Evolutionary conservation across 495 filamentous ascomycete genomes (phyloP).

Genomic region (Aspergillus carlsbadensis): DNA sequence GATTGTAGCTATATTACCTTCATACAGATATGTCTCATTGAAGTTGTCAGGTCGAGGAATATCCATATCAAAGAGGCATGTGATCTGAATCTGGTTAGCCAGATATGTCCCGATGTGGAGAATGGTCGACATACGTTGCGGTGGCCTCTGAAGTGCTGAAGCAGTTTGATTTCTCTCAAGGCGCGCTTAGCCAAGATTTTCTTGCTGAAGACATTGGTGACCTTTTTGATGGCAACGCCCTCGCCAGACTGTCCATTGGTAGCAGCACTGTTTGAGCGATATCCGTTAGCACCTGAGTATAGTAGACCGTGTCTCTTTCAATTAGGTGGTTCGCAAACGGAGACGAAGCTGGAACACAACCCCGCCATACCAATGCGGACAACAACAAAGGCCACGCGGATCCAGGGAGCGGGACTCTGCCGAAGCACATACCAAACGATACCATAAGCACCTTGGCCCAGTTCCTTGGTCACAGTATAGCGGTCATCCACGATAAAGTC

Average conservation of each 20-base stretch:
- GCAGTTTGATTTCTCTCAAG: slow-evolving; percentile 94
- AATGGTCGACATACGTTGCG: slow-evolving; percentile 57
- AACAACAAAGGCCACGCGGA: not conserved
- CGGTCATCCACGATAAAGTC: slow-evolving; percentile 98
- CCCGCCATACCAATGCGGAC: not conserved
- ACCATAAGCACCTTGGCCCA: slow-evolving; percentile 96
- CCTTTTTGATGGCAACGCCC: slow-evolving; percentile 98
- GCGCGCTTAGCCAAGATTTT: slow-evolving; percentile 99
- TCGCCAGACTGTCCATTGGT: slow-evolving; percentile 88
- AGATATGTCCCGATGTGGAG: not conserved
- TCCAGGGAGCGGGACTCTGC: not conserved
- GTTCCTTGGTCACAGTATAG: slow-evolving; percentile 97
- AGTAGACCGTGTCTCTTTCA: not conserved
- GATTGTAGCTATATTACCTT: slow-evolving; percentile 60
- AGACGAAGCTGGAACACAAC: not conserved
- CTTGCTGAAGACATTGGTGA: slow-evolving; percentile 99
- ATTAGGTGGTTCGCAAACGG: not conserved
- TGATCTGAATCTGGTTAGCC: slow-evolving; percentile 67
- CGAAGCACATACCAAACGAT: slow-evolving; percentile 82
- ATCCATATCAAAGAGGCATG: slow-evolving; percentile 99
- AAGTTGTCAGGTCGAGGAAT: slow-evolving; percentile 97
- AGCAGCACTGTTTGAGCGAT: slow-evolving; percentile 63
- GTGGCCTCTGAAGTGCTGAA: slow-evolving; percentile 95
- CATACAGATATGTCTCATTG: slow-evolving; percentile 98
- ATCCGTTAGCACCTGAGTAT: not conserved